Percentiles rank a stretch among this genome's conserved stretches.
These are phyloP conservation scores for Sarcomyxa edulis DNA, from an alignment of 768 basidiomycete species.

Conservation along the genomic window DNA sequence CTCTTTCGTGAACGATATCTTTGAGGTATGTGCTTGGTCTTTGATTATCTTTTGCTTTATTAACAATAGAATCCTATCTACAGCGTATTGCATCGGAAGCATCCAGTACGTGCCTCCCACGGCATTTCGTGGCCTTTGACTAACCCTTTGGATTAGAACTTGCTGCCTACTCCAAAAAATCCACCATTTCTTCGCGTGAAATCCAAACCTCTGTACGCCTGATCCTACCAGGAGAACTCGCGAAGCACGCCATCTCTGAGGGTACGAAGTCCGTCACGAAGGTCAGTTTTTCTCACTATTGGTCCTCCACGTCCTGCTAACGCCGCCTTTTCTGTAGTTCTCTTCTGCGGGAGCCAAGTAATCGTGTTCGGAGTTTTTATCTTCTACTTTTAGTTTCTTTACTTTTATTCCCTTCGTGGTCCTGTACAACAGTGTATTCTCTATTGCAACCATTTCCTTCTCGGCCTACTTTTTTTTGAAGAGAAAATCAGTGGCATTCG, in stretches of 20 bases:
- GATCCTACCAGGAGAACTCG: constrained; percentile 91
- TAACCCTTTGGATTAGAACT: constrained; percentile 58
- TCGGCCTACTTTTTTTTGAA: too few species aligned
- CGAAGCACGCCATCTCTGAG: constrained; percentile 60
- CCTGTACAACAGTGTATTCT: too few species aligned
- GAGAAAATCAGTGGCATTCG: too few species aligned
- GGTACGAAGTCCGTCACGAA: constrained; percentile 92
- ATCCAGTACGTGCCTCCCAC: constrained; percentile 53
- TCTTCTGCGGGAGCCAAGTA: constrained; percentile 11
- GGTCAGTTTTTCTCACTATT: constrained; percentile 28
- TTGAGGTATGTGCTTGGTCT: too few species aligned
- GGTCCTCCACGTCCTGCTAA: not conserved
- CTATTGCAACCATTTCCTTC: too few species aligned
- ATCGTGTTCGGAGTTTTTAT: not conserved
- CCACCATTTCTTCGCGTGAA: constrained; percentile 97
- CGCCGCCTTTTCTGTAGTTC: constrained; percentile 1
- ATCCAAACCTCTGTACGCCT: constrained; percentile 97
- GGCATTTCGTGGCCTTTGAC: constrained; percentile 2
- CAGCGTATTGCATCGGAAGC: constrained; percentile 89
- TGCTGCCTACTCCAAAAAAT: constrained; percentile 96
- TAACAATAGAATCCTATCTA: too few species aligned
- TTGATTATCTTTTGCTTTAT: too few species aligned
- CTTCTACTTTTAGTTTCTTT: constrained; percentile 3
- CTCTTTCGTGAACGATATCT: constrained; percentile 83
- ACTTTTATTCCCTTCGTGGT: constrained; percentile 6